phyloP scores from a whole-genome alignment of 768 basidiomycete species.

The Psilocybe sp. region DNA sequence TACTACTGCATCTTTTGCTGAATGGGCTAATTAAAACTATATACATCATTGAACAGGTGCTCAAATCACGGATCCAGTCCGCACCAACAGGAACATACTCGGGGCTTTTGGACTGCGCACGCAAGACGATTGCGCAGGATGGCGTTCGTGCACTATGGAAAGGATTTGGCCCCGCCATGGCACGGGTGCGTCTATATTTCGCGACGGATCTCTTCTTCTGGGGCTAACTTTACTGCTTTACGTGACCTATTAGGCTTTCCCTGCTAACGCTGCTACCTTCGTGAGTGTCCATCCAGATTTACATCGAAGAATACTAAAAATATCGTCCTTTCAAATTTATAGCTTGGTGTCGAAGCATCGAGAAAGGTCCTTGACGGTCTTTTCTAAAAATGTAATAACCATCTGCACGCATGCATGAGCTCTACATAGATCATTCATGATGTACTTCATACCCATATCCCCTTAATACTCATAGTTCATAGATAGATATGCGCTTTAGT shows the following conservation, averaged over 20 bases:
- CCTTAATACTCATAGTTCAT: neutral
- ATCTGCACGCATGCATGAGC: slow-evolving; percentile 4
- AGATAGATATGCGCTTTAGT: neutral
- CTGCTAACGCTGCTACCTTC: slow-evolving; percentile 94
- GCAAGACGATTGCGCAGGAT: slow-evolving; percentile 88
- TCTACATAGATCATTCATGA: no score
- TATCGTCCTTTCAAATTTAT: slow-evolving; percentile 15
- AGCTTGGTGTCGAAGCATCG: slow-evolving; percentile 93
- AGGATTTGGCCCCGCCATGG: slow-evolving; percentile 98
- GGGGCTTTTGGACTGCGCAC: slow-evolving; percentile 87
- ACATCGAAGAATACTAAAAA: neutral
- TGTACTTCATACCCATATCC: no score
- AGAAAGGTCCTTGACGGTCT: slow-evolving; percentile 77
- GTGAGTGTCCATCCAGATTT: slow-evolving; percentile 42
- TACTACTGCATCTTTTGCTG: no score
- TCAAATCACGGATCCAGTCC: slow-evolving; percentile 95
- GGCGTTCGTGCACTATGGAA: slow-evolving; percentile 91
- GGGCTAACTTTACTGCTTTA: slow-evolving; percentile 1
- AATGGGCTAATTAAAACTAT: neutral
- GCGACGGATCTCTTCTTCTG: neutral
- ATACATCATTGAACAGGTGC: slow-evolving; percentile 50
- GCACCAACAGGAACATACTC: slow-evolving; percentile 98
- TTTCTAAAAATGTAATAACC: slow-evolving; percentile 30
- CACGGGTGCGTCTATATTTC: slow-evolving; percentile 52
- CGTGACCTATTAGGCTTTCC: slow-evolving; percentile 70